Base-by-base conservation (phyloP, 179 eudicot species). In the Carnegiea gigantea region DNA sequence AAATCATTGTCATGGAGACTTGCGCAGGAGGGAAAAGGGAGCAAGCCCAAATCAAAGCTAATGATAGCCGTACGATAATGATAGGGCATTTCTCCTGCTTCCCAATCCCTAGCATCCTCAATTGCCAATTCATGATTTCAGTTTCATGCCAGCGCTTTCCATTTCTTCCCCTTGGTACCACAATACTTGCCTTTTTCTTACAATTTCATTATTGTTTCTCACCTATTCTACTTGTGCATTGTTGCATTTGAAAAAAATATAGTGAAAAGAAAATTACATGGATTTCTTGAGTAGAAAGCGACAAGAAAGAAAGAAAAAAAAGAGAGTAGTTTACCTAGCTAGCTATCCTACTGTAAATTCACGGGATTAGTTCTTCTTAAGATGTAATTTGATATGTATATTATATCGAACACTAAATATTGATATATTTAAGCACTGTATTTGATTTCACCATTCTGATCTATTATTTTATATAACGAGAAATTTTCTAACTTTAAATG, bases 1-100 rank as follows among this genome's bases (percentile, higher is more conserved):
- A 70, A 70, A 70, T 70, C 73, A 17, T 70, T 70, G 21, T 70
- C 73, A 36, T 70, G 73, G 40, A 67, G 72, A 70, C 44, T 70
- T 70, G 73, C 46, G 21, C 4, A 5, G 73, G 23, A 70, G 73
- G 71, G 17, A 67, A 67, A 67, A 11, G 38, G 73, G 23, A 70
- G 18, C 73, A 70, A 70, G 17, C 20, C 73, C 73, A 70, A 70
- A 70, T 70, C 73, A 70, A 8, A 43, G 73, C 17, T 30, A 67
- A 28, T 28, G 18, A 28, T 67, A 67, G 9, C 72, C 71, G 71
- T 67, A 67, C 46, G 73, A 70, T 70, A 70, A 70, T 36, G 44
- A 70, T 73, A 60, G 54, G 28, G 33, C 57, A 73, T 44, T 73
- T 21, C 77, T 44, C 17, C 5, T 73, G 77, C 57, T 57, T 23